Percentiles rank a stretch among this genome's conserved stretches.
These are phyloP conservation scores for Mucor mucedo DNA, from an alignment of 371 early-diverging fungal genomes.

Conservation along the genomic window DNA sequence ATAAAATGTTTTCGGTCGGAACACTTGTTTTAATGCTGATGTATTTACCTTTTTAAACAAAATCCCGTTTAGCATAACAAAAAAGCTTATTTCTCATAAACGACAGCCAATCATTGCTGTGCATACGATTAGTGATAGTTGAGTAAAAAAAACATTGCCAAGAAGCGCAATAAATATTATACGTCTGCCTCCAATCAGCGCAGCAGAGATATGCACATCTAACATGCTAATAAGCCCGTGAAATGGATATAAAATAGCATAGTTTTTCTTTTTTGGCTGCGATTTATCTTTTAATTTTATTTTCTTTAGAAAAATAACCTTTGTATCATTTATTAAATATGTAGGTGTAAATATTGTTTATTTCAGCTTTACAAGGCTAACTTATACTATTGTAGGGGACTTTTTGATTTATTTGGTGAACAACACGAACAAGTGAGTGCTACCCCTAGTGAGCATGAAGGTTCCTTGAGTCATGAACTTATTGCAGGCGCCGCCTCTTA, in stretches of 20 bases:
- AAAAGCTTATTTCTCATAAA: constrained; percentile 12
- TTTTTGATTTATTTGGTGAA: constrained; percentile 37
- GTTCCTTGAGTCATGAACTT: constrained; percentile 52
- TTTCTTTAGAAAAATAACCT: no score
- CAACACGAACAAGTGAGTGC: constrained; percentile 35
- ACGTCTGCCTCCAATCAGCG: background rate
- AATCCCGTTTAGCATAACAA: background rate
- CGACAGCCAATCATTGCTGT: constrained; percentile 9
- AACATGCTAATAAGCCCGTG: background rate
- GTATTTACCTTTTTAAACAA: background rate
- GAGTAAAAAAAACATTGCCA: constrained; percentile 6
- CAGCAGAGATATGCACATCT: background rate
- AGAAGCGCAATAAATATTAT: constrained; percentile 4
- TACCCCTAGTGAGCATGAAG: constrained; percentile 43
- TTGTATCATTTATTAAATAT: background rate
- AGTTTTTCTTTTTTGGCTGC: background rate
- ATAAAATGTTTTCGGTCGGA: no score
- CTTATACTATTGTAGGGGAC: constrained; percentile 38
- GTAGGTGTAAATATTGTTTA: background rate
- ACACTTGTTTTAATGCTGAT: background rate
- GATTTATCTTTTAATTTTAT: background rate
- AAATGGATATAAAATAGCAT: constrained; percentile 1
- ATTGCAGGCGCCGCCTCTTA: constrained; percentile 60
- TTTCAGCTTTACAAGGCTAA: background rate
- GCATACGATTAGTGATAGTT: background rate